phyloP scores from a whole-genome alignment of 805 yeast genomes.

The Candida koratica region DNA sequence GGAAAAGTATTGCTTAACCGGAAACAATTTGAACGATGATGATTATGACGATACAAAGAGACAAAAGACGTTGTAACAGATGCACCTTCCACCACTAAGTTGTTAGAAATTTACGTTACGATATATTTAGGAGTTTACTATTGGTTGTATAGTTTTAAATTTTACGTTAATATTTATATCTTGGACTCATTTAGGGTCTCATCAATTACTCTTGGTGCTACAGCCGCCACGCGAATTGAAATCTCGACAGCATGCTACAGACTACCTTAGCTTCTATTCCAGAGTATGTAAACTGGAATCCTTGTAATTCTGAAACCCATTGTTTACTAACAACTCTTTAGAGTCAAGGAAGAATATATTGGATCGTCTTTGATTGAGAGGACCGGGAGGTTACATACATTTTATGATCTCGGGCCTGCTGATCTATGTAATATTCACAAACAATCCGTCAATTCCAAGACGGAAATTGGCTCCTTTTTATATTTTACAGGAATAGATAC shows the following conservation, averaged over 20 bases:
- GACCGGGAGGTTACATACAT: constrained; percentile 52
- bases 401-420: constrained; percentile 70
- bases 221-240: constrained; percentile 10
- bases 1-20: constrained; percentile 92
- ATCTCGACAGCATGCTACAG: constrained; percentile 25
- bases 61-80: constrained; percentile 16
- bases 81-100: no score
- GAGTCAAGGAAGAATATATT: constrained; percentile 49
- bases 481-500: constrained; percentile 76
- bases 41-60: constrained; percentile 31
- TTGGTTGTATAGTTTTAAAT: no score
- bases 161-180: no score
- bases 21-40: constrained; percentile 60
- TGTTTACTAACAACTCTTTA: constrained; percentile 13
- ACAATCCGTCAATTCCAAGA: constrained; percentile 37
- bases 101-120: no score
- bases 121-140: no score
- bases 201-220: background rate
- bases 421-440: constrained; percentile 54
- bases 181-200: no score
- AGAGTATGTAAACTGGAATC: constrained; percentile 23
- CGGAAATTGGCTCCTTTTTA: constrained; percentile 64
- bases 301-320: no score
- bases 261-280: constrained; percentile 38
- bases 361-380: constrained; percentile 64